phyloP scores from a whole-genome alignment of 805 yeast species.

The Candida chilensis region DNA sequence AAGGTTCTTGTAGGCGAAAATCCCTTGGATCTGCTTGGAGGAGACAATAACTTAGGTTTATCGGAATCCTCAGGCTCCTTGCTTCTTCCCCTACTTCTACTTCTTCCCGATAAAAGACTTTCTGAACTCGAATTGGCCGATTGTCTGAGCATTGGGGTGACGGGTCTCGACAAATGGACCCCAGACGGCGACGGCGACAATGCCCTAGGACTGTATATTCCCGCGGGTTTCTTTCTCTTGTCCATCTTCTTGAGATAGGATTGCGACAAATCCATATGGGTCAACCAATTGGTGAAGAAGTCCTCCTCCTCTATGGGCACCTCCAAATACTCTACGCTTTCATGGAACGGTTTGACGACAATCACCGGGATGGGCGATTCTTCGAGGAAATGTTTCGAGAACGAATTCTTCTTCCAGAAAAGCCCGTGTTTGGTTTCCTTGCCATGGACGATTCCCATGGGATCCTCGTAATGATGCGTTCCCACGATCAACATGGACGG shows the following conservation, averaged over 20 bases:
- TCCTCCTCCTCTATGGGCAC: constrained; percentile 19
- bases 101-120: neutral
- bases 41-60: neutral
- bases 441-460: constrained; percentile 1
- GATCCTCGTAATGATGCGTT: constrained; percentile 20
- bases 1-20: neutral
- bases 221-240: constrained; percentile 4
- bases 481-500: constrained; percentile 39
- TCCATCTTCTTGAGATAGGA: constrained; percentile 9
- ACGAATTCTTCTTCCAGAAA: constrained; percentile 15
- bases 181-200: neutral
- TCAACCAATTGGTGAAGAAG: constrained; percentile 26
- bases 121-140: neutral
- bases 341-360: constrained; percentile 28
- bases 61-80: neutral
- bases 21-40: neutral
- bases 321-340: constrained; percentile 16
- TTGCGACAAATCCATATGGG: constrained; percentile 12
- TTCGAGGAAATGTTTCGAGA: constrained; percentile 29
- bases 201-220: too few species aligned
- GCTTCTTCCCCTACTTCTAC: neutral
- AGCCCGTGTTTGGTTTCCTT: constrained; percentile 2
- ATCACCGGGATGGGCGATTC: constrained; percentile 35
- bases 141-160: neutral
- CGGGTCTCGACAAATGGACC: neutral